Evolutionary conservation across 2,329 filamentous ascomycete genomes (phyloP).

Genomic region (Talaromyces rugulosus): DNA sequence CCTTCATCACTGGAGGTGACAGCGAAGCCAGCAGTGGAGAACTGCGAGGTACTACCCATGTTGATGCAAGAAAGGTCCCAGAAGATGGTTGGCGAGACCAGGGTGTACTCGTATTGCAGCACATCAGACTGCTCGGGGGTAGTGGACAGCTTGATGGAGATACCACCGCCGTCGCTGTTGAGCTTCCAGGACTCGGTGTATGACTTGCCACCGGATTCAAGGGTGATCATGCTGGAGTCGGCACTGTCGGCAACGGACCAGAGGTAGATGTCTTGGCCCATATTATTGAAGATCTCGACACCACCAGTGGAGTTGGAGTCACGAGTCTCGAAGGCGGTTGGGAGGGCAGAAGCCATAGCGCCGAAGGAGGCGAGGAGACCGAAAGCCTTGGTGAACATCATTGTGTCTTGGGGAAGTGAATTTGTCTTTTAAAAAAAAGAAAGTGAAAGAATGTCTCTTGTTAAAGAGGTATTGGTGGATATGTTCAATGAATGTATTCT

Average conservation of each 20-base stretch:
- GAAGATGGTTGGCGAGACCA: constrained; percentile 28
- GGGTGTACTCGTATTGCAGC: constrained; percentile 41
- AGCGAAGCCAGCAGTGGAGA: constrained; percentile 32
- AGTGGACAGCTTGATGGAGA: constrained; percentile 40
- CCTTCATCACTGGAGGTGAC: constrained; percentile 24
- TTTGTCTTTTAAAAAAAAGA: background rate
- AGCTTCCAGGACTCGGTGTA: constrained; percentile 31
- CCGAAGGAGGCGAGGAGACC: constrained; percentile 20
- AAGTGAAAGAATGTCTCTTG: background rate
- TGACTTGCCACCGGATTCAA: constrained; percentile 28
- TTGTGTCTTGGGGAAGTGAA: constrained; percentile 11
- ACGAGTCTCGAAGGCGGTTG: constrained; percentile 13
- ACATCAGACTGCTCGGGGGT: constrained; percentile 28
- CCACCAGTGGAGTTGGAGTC: constrained; percentile 20
- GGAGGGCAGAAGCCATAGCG: constrained; percentile 28
- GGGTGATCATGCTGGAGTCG: constrained; percentile 29
- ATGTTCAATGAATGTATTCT: background rate
- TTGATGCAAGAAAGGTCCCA: constrained; percentile 39
- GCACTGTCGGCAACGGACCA: constrained; percentile 36
- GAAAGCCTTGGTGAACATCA: constrained; percentile 36
- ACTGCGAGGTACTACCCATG: constrained; percentile 26
- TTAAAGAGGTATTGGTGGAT: background rate
- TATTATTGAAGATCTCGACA: constrained; percentile 37
- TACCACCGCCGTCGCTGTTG: constrained; percentile 36
- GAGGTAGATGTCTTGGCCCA: constrained; percentile 33